These are phyloP conservation scores for Tricholoma terreum DNA, from an alignment of 768 basidiomycete genomes.

Conservation along the genomic window DNA sequence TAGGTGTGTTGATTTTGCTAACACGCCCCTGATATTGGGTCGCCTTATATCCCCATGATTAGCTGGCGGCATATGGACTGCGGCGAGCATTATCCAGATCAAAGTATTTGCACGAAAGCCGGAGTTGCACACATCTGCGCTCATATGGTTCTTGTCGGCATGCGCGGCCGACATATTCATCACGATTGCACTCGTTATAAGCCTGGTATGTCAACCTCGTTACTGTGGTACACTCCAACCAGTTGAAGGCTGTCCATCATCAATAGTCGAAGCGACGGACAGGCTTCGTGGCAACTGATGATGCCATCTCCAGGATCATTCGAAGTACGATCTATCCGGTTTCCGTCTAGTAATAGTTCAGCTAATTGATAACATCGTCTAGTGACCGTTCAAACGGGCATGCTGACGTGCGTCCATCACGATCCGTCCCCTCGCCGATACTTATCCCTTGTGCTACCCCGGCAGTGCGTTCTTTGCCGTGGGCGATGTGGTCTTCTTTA, in stretches of 20 bases:
- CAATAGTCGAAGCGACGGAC: conserved; percentile 34
- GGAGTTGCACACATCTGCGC: conserved; percentile 28
- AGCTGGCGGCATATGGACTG: conserved; percentile 35
- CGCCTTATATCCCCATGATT: background rate
- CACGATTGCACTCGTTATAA: conserved; percentile 37
- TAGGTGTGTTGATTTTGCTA: conserved; percentile 23
- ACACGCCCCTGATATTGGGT: background rate
- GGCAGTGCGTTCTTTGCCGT: conserved; percentile 41
- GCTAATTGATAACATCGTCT: background rate
- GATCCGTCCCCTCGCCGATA: background rate
- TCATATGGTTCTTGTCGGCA: conserved; percentile 44
- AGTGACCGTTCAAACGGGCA: conserved; percentile 44
- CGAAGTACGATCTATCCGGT: conserved; percentile 18
- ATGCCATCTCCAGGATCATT: conserved; percentile 32
- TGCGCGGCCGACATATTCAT: conserved; percentile 47
- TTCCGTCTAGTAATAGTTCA: background rate
- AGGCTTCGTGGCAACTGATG: conserved; percentile 33
- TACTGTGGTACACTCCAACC: background rate
- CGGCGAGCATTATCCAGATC: conserved; percentile 22
- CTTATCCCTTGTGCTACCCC: background rate
- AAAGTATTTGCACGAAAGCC: conserved; percentile 27
- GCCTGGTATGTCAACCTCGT: conserved; percentile 33
- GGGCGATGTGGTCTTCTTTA: conserved; percentile 44
- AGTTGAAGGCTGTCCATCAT: background rate
- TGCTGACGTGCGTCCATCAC: conserved; percentile 30